These are phyloP conservation scores for Sclerotinia glacialis DNA, from an alignment of 2,329 filamentous ascomycete species.

Conservation along the genomic window DNA sequence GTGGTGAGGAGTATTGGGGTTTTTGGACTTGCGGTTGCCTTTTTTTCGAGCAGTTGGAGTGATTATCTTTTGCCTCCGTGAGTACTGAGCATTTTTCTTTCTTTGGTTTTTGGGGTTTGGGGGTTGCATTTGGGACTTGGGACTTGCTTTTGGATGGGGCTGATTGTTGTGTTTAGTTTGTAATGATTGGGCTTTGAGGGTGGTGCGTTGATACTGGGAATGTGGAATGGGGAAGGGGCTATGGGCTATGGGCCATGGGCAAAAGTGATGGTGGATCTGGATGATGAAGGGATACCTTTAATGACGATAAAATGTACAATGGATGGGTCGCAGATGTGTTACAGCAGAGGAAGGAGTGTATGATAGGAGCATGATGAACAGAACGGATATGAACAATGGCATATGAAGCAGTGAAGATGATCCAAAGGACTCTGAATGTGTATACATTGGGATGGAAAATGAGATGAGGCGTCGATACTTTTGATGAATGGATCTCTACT, in stretches of 20 bases:
- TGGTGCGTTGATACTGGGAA: neutral
- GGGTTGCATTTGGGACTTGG: neutral
- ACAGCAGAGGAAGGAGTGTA: constrained; percentile 6
- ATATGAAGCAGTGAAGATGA: neutral
- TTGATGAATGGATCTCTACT: constrained; percentile 23
- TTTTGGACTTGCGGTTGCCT: constrained; percentile 65
- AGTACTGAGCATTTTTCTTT: constrained; percentile 41
- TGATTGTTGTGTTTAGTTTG: neutral
- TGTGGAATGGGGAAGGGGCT: too few species aligned
- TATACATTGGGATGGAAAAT: constrained; percentile 11
- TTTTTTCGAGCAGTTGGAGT: constrained; percentile 65
- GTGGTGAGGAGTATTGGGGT: constrained; percentile 65
- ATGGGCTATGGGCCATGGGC: too few species aligned
- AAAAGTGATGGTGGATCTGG: too few species aligned
- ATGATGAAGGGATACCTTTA: constrained; percentile 1
- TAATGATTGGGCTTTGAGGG: neutral
- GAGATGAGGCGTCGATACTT: constrained; percentile 18
- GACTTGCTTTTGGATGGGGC: too few species aligned
- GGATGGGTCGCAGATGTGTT: constrained; percentile 1
- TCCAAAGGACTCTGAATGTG: constrained; percentile 5
- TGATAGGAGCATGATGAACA: constrained; percentile 5
- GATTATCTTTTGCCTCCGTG: constrained; percentile 66
- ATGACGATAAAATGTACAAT: constrained; percentile 11
- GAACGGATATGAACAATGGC: neutral
- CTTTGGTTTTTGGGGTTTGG: neutral